These are phyloP conservation scores for Saturnispora kantuleensis DNA, from an alignment of 805 yeast genomes.

Conservation along the genomic window DNA sequence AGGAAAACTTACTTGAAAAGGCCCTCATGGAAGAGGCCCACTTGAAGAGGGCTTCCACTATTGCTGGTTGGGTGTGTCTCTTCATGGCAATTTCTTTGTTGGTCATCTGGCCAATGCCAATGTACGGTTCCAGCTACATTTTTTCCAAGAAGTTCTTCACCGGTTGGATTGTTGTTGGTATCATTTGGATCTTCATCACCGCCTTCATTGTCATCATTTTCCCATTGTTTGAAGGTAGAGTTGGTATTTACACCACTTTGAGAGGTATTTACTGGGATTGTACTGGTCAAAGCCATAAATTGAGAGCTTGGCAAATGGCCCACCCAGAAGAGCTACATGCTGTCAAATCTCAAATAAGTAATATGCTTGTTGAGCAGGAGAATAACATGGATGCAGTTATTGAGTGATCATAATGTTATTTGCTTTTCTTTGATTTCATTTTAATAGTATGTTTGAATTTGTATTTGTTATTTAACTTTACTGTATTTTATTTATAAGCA, in stretches of 20 bases:
- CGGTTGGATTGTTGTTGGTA: constrained; percentile 79
- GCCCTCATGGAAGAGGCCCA: constrained; percentile 42
- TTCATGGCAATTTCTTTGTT: constrained; percentile 53
- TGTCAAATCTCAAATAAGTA: constrained; percentile 52
- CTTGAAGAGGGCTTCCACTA: constrained; percentile 47
- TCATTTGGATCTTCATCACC: constrained; percentile 71
- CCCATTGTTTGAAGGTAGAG: constrained; percentile 69
- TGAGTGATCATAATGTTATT: too few species aligned
- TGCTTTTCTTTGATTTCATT: too few species aligned
- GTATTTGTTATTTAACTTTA: too few species aligned
- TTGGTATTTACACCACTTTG: constrained; percentile 49
- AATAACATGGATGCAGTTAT: too few species aligned
- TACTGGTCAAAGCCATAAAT: constrained; percentile 63
- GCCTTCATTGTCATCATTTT: constrained; percentile 52
- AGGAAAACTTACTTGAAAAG: constrained; percentile 51
- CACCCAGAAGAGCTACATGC: constrained; percentile 72
- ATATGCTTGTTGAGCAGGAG: too few species aligned
- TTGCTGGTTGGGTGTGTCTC: constrained; percentile 52
- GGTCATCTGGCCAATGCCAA: constrained; percentile 88
- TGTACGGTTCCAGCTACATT: constrained; percentile 74
- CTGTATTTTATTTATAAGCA: too few species aligned
- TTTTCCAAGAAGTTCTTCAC: constrained; percentile 72
- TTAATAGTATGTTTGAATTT: too few species aligned
- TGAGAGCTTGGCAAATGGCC: constrained; percentile 63
- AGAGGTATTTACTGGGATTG: constrained; percentile 84